A percentile compares a stretch with the other conserved stretches of the same genome.
Evolutionary conservation across 148 eudicot genomes (phyloP).

Genomic region (Pouteria glomerata): DNA sequence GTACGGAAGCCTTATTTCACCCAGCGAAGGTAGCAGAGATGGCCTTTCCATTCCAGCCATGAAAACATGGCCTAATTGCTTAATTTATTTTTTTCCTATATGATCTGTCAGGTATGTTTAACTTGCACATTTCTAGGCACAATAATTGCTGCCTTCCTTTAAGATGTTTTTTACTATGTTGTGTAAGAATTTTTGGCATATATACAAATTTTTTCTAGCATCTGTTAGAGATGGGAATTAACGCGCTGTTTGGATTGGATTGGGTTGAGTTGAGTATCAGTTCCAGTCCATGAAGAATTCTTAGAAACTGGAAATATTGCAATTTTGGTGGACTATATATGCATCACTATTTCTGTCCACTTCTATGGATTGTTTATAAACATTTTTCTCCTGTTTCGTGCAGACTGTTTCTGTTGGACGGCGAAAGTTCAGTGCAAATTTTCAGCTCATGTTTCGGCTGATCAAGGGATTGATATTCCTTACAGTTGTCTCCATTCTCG

Average conservation of each 20-base stretch:
- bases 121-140: neutral
- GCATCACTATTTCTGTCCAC: neutral
- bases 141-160: no score
- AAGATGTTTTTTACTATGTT: neutral
- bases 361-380: neutral
- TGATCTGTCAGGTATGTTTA: neutral
- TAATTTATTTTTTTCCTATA: neutral
- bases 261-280: no score
- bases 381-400: neutral
- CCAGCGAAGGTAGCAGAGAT: no score
- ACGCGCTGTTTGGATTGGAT: no score
- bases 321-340: neutral
- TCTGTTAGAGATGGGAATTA: no score
- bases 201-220: neutral
- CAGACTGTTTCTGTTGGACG: conserved; percentile 56
- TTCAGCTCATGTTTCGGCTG: conserved; percentile 51
- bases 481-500: conserved; percentile 39
- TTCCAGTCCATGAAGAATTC: neutral
- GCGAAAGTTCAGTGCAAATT: conserved; percentile 49
- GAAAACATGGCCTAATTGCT: neutral
- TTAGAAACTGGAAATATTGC: neutral
- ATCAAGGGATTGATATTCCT: conserved; percentile 48
- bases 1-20: no score
- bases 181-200: neutral
- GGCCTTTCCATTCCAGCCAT: neutral